Conservation (phyloP, 2,329 filamentous ascomycete species). For the Aureobasidium subglaciale region DNA sequence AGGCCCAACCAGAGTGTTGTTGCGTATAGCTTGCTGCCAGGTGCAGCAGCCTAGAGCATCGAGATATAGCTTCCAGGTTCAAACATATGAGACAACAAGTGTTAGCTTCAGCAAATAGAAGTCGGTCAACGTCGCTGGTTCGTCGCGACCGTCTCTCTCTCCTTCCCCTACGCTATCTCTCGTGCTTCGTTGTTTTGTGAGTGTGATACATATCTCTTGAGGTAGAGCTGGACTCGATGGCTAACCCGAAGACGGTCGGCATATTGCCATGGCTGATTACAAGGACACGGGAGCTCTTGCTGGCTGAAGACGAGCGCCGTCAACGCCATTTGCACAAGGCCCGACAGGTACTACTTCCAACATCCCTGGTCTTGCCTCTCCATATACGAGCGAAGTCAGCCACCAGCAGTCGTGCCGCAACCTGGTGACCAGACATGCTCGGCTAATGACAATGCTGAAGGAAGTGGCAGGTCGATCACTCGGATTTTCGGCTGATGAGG, state of each 20-base stretch:
- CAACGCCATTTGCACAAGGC: background rate
- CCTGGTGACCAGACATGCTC: slow-evolving; percentile 5
- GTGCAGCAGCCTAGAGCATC: background rate
- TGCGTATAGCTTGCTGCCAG: no score
- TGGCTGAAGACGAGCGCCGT: slow-evolving; percentile 2
- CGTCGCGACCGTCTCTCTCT: background rate
- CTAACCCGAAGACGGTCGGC: background rate
- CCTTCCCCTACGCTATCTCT: background rate
- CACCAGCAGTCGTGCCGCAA: slow-evolving; percentile 7
- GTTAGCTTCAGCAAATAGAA: background rate
- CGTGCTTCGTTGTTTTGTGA: no score
- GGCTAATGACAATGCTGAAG: slow-evolving; percentile 4
- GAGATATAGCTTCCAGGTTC: background rate
- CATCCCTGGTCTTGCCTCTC: background rate
- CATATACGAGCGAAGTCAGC: slow-evolving; percentile 3
- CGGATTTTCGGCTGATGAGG: slow-evolving; percentile 9
- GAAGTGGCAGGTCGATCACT: background rate
- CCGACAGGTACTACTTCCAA: background rate
- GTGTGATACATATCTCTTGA: no score
- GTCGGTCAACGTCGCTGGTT: background rate
- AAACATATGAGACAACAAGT: background rate
- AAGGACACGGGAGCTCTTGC: background rate
- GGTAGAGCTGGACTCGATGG: background rate
- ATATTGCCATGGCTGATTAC: slow-evolving; percentile 1
- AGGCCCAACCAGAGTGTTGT: background rate